Percentiles rank a stretch among this genome's conserved stretches.
Evolutionary conservation across 208 protist species (phyloP).

Genomic region (Zelonia costaricensis): DNA sequence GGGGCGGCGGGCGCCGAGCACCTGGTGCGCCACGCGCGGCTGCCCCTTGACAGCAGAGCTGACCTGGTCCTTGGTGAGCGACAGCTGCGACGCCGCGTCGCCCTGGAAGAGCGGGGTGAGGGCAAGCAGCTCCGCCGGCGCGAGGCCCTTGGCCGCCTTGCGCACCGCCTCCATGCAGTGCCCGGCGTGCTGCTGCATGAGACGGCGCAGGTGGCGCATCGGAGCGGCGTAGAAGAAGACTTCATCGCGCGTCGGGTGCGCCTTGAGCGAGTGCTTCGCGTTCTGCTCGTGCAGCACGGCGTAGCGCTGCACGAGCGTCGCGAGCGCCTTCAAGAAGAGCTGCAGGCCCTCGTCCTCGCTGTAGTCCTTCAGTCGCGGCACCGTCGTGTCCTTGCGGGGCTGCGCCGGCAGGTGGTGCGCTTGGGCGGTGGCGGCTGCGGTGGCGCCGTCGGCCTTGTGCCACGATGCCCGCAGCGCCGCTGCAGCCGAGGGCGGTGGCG

Average conservation of each 20-base stretch:
- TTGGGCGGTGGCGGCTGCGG: too few relatives aligned
- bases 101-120: constrained; percentile 34
- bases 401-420: constrained; percentile 17
- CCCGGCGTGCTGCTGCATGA: constrained; percentile 20
- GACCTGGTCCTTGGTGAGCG: constrained; percentile 56
- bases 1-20: constrained; percentile 44
- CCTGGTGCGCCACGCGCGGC: constrained; percentile 39
- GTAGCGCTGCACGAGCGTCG: constrained; percentile 45
- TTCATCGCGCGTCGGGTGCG: constrained; percentile 19
- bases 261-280: constrained; percentile 50
- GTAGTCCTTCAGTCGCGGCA: constrained; percentile 45
- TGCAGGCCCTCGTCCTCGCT: constrained; percentile 35
- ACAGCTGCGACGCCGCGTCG: constrained; percentile 15
- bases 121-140: constrained; percentile 43
- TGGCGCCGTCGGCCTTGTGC: constrained; percentile 12
- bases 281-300: constrained; percentile 42
- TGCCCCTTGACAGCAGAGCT: constrained; percentile 46
- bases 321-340: constrained; percentile 52
- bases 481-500: not conserved
- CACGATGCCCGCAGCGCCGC: constrained; percentile 6
- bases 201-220: constrained; percentile 49
- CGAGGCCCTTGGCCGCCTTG: constrained; percentile 16
- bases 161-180: constrained; percentile 21
- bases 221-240: constrained; percentile 43
- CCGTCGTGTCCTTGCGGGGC: constrained; percentile 30